Percentiles rank a stretch among this genome's conserved stretches.
These are phyloP conservation scores for Orbilia ellipsospora DNA, from an alignment of 2,329 filamentous ascomycete genomes.

Conservation along the genomic window DNA sequence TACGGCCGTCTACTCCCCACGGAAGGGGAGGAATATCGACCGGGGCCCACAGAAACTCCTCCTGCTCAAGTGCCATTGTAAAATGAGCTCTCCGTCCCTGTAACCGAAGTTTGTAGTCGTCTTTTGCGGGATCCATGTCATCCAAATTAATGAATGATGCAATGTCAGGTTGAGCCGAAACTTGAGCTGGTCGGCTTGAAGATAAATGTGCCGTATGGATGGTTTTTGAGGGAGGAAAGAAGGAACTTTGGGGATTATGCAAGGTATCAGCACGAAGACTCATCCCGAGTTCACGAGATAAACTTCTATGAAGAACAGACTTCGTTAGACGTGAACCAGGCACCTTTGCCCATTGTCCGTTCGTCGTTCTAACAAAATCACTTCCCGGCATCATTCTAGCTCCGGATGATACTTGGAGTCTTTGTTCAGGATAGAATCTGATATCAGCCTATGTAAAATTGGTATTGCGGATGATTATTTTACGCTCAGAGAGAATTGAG, in stretches of 20 bases:
- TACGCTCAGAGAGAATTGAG: too few species aligned
- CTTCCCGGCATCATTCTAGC: conserved; percentile 34
- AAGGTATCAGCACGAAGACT: conserved; percentile 42
- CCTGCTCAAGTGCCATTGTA: conserved; percentile 19
- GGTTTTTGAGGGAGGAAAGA: conserved; percentile 25
- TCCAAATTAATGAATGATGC: conserved; percentile 2
- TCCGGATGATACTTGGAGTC: too few species aligned
- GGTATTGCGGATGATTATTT: too few species aligned
- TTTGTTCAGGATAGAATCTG: too few species aligned
- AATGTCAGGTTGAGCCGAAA: conserved; percentile 1
- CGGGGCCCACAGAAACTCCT: conserved; percentile 1
- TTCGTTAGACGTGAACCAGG: conserved; percentile 30
- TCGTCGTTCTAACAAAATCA: conserved; percentile 33
- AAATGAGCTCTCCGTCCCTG: not conserved
- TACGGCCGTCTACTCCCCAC: not conserved
- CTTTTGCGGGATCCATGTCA: conserved; percentile 29
- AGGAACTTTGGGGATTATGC: conserved; percentile 20
- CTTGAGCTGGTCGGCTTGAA: conserved; percentile 4
- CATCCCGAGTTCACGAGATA: conserved; percentile 39
- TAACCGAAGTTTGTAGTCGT: conserved; percentile 40
- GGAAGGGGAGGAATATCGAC: conserved; percentile 25
- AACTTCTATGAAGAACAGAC: conserved; percentile 41
- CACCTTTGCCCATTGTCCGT: conserved; percentile 42
- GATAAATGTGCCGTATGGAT: conserved; percentile 6
- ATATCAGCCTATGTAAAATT: too few species aligned